Percentiles rank a stretch among this genome's conserved stretches.
Evolutionary conservation across 2,329 filamentous ascomycete genomes (phyloP).

Genomic region (Mycosphaerella sp.): DNA sequence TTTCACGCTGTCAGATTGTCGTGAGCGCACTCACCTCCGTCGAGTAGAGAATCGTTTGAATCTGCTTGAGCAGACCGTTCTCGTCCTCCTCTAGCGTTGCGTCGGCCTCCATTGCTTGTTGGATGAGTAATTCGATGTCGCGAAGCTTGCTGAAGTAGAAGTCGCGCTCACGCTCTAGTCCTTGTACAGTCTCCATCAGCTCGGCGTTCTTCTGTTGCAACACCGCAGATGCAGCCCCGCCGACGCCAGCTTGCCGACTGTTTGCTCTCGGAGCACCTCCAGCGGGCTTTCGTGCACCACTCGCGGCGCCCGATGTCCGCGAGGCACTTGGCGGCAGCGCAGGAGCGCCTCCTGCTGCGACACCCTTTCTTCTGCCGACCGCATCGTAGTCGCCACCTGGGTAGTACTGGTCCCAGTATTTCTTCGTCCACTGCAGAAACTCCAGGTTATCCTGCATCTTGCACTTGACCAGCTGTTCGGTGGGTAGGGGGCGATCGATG

Average conservation of each 20-base stretch:
- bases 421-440: conserved; percentile 95
- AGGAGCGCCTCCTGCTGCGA: conserved; percentile 48
- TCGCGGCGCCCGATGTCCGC: conserved; percentile 44
- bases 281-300: conserved; percentile 35
- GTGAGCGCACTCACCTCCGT: conserved; percentile 58
- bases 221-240: conserved; percentile 56
- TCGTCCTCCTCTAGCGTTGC: conserved; percentile 93
- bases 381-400: conserved; percentile 97
- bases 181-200: conserved; percentile 90
- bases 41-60: conserved; percentile 94
- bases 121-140: conserved; percentile 91
- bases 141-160: conserved; percentile 99
- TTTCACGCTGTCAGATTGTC: not conserved
- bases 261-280: conserved; percentile 45
- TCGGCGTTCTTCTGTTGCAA: conserved; percentile 79
- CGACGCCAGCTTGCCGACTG: conserved; percentile 40
- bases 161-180: conserved; percentile 90
- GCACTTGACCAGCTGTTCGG: conserved; percentile 87
- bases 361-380: conserved; percentile 70
- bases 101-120: conserved; percentile 86
- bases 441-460: conserved; percentile 99
- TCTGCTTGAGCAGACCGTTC: conserved; percentile 84
- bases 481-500: conserved; percentile 83
- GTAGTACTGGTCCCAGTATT: conserved; percentile 97
- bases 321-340: conserved; percentile 18